These are phyloP conservation scores for Colletotrichum coccodes DNA, from an alignment of 2,329 filamentous ascomycete species.

Conservation along the genomic window DNA sequence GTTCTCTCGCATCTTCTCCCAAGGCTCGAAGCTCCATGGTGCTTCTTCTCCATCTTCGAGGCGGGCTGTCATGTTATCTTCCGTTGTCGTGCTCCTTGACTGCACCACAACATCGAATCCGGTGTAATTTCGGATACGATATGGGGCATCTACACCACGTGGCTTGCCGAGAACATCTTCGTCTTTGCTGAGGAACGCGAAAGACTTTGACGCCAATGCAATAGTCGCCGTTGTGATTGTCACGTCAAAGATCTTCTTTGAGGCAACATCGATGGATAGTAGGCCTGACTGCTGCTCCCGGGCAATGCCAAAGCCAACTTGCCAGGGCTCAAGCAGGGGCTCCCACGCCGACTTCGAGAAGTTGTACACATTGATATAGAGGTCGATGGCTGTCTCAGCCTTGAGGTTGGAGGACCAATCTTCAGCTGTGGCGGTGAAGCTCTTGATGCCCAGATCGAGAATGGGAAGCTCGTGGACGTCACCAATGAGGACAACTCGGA, in stretches of 20 bases:
- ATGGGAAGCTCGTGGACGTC: conserved; percentile 96
- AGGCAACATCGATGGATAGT: conserved; percentile 85
- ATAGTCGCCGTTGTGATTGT: conserved; percentile 95
- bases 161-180: conserved; percentile 95
- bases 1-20: conserved; percentile 95
- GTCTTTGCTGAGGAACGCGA: conserved; percentile 87
- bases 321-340: conserved; percentile 94
- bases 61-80: conserved; percentile 79
- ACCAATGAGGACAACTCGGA: conserved; percentile 93
- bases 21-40: conserved; percentile 97
- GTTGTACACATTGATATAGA: conserved; percentile 97
- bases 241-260: conserved; percentile 89
- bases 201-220: conserved; percentile 90
- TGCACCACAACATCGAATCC: conserved; percentile 90
- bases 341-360: conserved; percentile 99
- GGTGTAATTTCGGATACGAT: conserved; percentile 93
- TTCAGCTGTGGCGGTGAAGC: conserved; percentile 83
- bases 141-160: conserved; percentile 89
- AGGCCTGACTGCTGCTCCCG: conserved; percentile 80
- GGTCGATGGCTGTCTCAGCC: conserved; percentile 89
- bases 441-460: conserved; percentile 91
- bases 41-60: conserved; percentile 89
- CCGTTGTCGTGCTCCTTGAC: conserved; percentile 74
- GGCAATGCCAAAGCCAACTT: conserved; percentile 88
- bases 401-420: conserved; percentile 93